phyloP scores from a whole-genome alignment of 1,284 basidiomycete genomes.

The Melanopsichium pennsylvanicum region DNA sequence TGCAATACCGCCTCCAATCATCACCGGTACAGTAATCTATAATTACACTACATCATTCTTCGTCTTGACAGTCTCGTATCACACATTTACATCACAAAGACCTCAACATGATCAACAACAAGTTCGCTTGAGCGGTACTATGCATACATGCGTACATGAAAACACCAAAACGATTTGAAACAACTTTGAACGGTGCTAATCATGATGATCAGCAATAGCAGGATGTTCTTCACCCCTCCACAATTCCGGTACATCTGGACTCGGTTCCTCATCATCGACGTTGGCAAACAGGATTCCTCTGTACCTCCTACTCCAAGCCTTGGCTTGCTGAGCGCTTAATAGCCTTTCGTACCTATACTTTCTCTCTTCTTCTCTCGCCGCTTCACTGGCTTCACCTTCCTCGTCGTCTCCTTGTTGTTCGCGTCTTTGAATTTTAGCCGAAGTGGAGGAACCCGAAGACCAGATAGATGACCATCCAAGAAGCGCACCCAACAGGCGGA shows the following conservation, averaged over 20 bases:
- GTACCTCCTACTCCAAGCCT: constrained; percentile 44
- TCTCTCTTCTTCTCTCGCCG: constrained; percentile 25
- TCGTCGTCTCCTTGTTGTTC: neutral
- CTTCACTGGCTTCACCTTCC: constrained; percentile 3
- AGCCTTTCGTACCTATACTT: constrained; percentile 39
- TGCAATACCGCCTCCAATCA: no score
- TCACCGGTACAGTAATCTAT: no score
- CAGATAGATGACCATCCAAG: constrained; percentile 39
- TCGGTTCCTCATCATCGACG: constrained; percentile 40
- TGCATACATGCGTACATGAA: no score
- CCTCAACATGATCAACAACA: no score
- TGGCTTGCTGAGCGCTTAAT: constrained; percentile 46
- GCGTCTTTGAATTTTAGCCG: neutral
- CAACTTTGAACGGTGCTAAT: neutral
- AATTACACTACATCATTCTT: no score
- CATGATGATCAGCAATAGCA: constrained; percentile 25
- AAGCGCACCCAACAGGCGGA: constrained; percentile 35
- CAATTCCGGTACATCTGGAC: constrained; percentile 34
- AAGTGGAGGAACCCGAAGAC: neutral
- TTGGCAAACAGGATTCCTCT: constrained; percentile 43
- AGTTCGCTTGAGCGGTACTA: no score
- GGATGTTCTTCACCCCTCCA: constrained; percentile 49
- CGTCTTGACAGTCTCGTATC: no score
- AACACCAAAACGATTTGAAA: no score
- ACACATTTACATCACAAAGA: no score